Evolutionary conservation across 192 early-diverging fungal genomes (phyloP).

Genomic region (Umbelopsis vinacea): DNA sequence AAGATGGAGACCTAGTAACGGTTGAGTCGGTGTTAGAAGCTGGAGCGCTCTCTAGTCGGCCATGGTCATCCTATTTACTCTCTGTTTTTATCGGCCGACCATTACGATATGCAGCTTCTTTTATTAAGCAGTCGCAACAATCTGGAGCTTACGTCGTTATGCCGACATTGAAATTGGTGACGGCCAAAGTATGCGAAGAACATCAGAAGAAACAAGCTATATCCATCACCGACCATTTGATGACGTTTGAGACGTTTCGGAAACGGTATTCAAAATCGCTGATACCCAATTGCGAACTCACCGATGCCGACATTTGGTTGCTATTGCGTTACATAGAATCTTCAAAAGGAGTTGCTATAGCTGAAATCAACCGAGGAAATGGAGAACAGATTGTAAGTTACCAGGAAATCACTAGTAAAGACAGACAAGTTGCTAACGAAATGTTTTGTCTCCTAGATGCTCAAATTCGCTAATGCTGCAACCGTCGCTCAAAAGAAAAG

Average conservation of each 20-base stretch:
- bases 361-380: not conserved
- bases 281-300: not conserved
- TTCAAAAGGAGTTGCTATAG: not conserved
- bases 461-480: conserved; percentile 13
- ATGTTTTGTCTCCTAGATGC: not conserved
- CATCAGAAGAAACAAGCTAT: conserved; percentile 6
- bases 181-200: not conserved
- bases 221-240: conserved; percentile 17
- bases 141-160: not conserved
- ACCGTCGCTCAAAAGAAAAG: conserved; percentile 10
- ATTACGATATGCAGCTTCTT: conserved; percentile 1
- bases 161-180: not conserved
- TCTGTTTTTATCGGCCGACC: conserved; percentile 8
- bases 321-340: conserved; percentile 5
- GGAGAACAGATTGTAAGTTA: not conserved
- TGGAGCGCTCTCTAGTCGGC: not conserved
- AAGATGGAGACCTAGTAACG: conserved; percentile 18
- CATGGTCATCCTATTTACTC: conserved; percentile 12
- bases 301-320: not conserved
- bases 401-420: not conserved
- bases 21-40: conserved; percentile 8
- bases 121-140: not conserved
- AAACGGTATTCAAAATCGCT: conserved; percentile 15
- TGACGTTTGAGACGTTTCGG: conserved; percentile 13
- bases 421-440: conserved; percentile 2